These are phyloP conservation scores for Intubia oerlemansii DNA, from an alignment of 2,329 filamentous ascomycete species.

Conservation along the genomic window DNA sequence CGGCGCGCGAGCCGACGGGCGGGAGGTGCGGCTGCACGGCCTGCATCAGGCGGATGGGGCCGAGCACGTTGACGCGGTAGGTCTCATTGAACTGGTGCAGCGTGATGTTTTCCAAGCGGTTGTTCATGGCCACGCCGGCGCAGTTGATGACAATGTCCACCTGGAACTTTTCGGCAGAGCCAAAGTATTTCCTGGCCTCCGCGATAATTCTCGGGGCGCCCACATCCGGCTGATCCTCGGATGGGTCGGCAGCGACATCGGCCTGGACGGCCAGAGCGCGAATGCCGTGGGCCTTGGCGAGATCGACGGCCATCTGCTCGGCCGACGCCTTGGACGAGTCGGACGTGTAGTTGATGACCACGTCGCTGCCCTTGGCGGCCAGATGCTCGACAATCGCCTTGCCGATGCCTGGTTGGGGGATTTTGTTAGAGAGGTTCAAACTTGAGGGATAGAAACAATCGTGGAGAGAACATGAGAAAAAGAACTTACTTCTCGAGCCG, in stretches of 20 bases:
- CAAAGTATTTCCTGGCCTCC: conserved; percentile 35
- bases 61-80: conserved; percentile 65
- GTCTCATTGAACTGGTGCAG: conserved; percentile 45
- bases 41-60: conserved; percentile 58
- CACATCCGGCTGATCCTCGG: conserved; percentile 35
- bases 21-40: conserved; percentile 50
- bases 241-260: conserved; percentile 42
- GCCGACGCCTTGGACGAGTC: conserved; percentile 18
- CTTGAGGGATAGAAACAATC: neutral
- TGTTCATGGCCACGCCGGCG: conserved; percentile 50
- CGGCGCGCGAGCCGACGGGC: conserved; percentile 41
- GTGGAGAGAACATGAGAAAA: neutral
- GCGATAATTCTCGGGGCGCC: conserved; percentile 7
- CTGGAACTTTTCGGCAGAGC: conserved; percentile 26
- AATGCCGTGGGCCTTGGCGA: conserved; percentile 35
- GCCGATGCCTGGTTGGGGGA: conserved; percentile 42
- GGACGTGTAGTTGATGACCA: conserved; percentile 50
- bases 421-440: neutral
- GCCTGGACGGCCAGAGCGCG: conserved; percentile 44
- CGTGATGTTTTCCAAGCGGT: conserved; percentile 38
- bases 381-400: conserved; percentile 41
- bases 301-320: conserved; percentile 39
- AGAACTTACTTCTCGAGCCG: conserved; percentile 44
- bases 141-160: conserved; percentile 82
- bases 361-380: conserved; percentile 45